Evolutionary conservation across 345 rosid genomes (phyloP).

Genomic region (Firmiana major): DNA sequence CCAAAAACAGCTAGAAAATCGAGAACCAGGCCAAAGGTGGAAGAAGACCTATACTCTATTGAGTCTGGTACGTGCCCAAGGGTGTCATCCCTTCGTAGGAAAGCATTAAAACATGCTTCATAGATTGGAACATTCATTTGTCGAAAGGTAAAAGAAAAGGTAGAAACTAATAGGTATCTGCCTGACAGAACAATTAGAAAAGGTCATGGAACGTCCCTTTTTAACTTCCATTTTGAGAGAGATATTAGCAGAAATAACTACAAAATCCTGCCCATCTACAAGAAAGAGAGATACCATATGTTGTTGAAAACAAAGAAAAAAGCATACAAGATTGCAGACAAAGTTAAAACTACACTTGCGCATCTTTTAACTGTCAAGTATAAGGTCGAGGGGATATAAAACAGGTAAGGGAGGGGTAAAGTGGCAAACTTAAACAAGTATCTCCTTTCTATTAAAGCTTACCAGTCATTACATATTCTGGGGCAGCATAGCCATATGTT

Average conservation of each 20-base stretch:
- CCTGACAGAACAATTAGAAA: too few relatives aligned
- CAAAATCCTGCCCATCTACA: background rate
- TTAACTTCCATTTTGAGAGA: background rate
- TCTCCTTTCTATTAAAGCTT: conserved; percentile 18
- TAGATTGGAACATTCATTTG: background rate
- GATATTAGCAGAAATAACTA: background rate
- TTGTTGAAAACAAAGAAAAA: background rate
- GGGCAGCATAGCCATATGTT: conserved; percentile 95
- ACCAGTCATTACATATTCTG: conserved; percentile 98
- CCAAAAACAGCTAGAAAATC: too few relatives aligned
- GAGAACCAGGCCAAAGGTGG: too few relatives aligned
- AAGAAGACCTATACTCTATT: too few relatives aligned
- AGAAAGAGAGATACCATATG: background rate
- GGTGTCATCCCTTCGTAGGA: background rate
- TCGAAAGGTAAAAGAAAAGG: too few relatives aligned
- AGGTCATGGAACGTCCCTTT: background rate
- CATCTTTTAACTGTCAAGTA: background rate
- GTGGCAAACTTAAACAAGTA: background rate
- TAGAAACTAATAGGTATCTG: too few relatives aligned
- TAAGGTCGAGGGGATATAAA: background rate
- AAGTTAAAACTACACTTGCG: background rate
- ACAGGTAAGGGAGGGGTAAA: background rate
- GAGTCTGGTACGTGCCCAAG: background rate
- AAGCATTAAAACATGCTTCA: background rate
- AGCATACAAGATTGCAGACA: background rate